A percentile compares a stretch with the other conserved stretches of the same genome.
Conservation (phyloP, 2,329 filamentous ascomycete species). For the Penicillium sp. region DNA sequence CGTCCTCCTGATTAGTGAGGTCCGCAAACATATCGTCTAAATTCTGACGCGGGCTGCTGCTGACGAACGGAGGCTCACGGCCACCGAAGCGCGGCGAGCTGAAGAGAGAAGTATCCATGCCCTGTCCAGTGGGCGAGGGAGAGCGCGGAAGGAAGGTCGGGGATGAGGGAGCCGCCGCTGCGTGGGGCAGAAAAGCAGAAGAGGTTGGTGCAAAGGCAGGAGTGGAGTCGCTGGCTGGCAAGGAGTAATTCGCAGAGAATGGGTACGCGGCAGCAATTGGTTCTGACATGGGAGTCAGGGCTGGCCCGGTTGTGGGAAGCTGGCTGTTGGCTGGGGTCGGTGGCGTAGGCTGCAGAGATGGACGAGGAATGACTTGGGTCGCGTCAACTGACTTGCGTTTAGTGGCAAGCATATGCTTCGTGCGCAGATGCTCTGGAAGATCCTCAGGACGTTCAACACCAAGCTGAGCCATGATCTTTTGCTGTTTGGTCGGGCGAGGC, state of each 20-base stretch:
- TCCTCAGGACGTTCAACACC: conserved; percentile 90
- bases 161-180: conserved; percentile 29
- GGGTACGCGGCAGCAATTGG: conserved; percentile 34
- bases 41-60: conserved; percentile 41
- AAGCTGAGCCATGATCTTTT: conserved; percentile 86
- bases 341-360: conserved; percentile 32
- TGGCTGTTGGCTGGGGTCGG: conserved; percentile 30
- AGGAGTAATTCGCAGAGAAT: conserved; percentile 40
- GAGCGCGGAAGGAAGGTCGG: conserved; percentile 42
- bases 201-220: conserved; percentile 37
- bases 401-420: conserved; percentile 67
- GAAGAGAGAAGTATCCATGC: conserved; percentile 42
- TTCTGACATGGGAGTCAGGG: conserved; percentile 33
- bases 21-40: conserved; percentile 48
- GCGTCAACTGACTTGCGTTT: conserved; percentile 68
- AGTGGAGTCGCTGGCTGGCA: conserved; percentile 36
- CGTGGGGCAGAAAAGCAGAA: conserved; percentile 39
- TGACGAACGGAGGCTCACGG: conserved; percentile 30
- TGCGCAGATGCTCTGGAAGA: conserved; percentile 75
- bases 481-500: conserved; percentile 91
- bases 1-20: conserved; percentile 47
- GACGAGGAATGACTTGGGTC: conserved; percentile 25
- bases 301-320: conserved; percentile 32
- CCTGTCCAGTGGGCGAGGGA: conserved; percentile 36
- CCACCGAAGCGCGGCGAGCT: conserved; percentile 40